phyloP scores from a whole-genome alignment of 2,329 filamentous ascomycete species.

The Hypoxylon sp. region DNA sequence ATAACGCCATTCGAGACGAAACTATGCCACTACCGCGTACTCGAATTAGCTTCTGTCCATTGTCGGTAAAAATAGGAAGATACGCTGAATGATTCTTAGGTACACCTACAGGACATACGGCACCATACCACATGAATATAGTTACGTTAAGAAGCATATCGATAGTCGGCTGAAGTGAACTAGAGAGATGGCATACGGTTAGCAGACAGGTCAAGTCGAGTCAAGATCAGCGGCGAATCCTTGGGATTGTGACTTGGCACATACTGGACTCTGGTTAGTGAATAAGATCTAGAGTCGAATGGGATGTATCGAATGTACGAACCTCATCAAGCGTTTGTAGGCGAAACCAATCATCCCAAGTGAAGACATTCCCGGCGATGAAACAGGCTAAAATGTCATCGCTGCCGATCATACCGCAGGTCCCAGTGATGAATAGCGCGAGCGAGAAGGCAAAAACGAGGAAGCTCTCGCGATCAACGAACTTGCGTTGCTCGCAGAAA shows the following conservation, averaged over 20 bases:
- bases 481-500: conserved; percentile 84
- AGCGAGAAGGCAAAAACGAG: conserved; percentile 87
- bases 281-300: background rate
- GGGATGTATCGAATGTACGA: conserved; percentile 27
- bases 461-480: conserved; percentile 88
- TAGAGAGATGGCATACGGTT: conserved; percentile 32
- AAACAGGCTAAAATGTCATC: conserved; percentile 95
- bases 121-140: conserved; percentile 92
- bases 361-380: conserved; percentile 90
- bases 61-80: too few relatives aligned
- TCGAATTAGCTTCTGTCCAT: conserved; percentile 10
- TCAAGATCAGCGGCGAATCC: background rate
- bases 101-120: conserved; percentile 73
- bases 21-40: conserved; percentile 66
- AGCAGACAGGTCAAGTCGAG: conserved; percentile 12
- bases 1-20: conserved; percentile 78
- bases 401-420: conserved; percentile 86
- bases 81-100: background rate
- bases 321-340: conserved; percentile 85
- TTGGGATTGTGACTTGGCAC: conserved; percentile 9
- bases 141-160: conserved; percentile 93
- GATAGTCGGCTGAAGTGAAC: conserved; percentile 89
- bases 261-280: conserved; percentile 43
- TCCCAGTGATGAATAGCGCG: conserved; percentile 87
- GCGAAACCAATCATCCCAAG: conserved; percentile 95